phyloP scores from a whole-genome alignment of 73 alveolate genomes.

The Tetrahymena elliotti region DNA sequence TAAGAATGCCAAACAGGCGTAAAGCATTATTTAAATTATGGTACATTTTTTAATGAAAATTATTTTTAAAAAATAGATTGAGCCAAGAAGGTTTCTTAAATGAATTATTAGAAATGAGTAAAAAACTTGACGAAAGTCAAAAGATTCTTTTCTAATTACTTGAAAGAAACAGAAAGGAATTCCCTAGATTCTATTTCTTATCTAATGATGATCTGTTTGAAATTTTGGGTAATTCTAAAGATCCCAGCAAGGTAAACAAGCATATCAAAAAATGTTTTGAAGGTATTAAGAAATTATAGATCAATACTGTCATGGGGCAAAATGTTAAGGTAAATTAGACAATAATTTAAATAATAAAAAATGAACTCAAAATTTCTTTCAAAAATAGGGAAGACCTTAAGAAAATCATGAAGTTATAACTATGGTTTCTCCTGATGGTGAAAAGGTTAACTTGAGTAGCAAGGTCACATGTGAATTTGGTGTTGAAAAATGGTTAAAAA shows the following conservation, averaged over 20 bases:
- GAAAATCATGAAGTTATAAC: constrained; percentile 78
- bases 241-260: constrained; percentile 92
- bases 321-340: constrained; percentile 4
- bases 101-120: constrained; percentile 41
- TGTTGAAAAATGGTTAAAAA: constrained; percentile 93
- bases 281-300: constrained; percentile 82
- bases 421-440: constrained; percentile 91
- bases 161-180: constrained; percentile 89
- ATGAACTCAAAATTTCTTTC: constrained; percentile 10
- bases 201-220: constrained; percentile 98
- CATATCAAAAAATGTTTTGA: constrained; percentile 98
- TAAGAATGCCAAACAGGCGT: constrained; percentile 17
- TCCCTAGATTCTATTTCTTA: constrained; percentile 99
- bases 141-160: constrained; percentile 90
- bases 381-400: constrained; percentile 43
- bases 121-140: constrained; percentile 85
- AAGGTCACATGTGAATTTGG: constrained; percentile 84
- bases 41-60: too few relatives aligned
- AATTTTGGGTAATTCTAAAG: constrained; percentile 94
- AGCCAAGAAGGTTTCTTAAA: constrained; percentile 30
- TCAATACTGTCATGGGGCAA: constrained; percentile 13
- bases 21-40: background rate
- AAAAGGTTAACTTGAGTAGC: constrained; percentile 66
- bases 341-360: background rate
- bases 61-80: background rate